phyloP scores from a whole-genome alignment of 352 stramenopile genomes.

The Pythium monospermum region DNA sequence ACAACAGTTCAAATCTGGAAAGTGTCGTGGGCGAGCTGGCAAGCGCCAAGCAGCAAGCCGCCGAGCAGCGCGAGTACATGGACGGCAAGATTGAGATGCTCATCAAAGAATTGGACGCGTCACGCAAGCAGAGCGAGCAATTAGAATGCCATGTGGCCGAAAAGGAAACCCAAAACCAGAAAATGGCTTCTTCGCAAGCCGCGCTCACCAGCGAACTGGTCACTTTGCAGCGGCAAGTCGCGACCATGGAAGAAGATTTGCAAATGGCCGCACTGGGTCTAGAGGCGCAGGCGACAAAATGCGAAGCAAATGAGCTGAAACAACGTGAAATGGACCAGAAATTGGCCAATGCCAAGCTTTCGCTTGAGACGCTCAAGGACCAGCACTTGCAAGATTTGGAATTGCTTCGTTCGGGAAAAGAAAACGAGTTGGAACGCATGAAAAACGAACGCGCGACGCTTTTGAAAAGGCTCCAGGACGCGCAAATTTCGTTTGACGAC shows the following conservation, averaged over 20 bases:
- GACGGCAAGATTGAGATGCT: conserved; percentile 61
- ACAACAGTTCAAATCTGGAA: conserved; percentile 37
- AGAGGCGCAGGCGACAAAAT: conserved; percentile 56
- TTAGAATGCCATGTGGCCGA: conserved; percentile 38
- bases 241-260: conserved; percentile 57
- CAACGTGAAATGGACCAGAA: conserved; percentile 52
- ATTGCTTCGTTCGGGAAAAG: conserved; percentile 56
- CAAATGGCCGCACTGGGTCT: conserved; percentile 60
- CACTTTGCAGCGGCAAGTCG: conserved; percentile 55
- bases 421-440: conserved; percentile 44
- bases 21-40: conserved; percentile 27
- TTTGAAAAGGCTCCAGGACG: conserved; percentile 18
- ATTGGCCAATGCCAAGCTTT: conserved; percentile 34
- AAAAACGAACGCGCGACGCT: conserved; percentile 29
- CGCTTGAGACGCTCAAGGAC: conserved; percentile 50
- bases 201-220: conserved; percentile 58
- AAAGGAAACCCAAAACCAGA: conserved; percentile 68
- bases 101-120: conserved; percentile 49
- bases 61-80: conserved; percentile 64
- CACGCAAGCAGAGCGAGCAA: conserved; percentile 32
- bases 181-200: conserved; percentile 55
- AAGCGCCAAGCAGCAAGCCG: conserved; percentile 24
- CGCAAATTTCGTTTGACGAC: conserved; percentile 26
- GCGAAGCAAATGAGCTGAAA: conserved; percentile 47
- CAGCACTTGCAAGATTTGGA: conserved; percentile 58